These are phyloP conservation scores for Chenopodium album DNA, from an alignment of 148 eudicot species.

Conservation along the genomic window DNA sequence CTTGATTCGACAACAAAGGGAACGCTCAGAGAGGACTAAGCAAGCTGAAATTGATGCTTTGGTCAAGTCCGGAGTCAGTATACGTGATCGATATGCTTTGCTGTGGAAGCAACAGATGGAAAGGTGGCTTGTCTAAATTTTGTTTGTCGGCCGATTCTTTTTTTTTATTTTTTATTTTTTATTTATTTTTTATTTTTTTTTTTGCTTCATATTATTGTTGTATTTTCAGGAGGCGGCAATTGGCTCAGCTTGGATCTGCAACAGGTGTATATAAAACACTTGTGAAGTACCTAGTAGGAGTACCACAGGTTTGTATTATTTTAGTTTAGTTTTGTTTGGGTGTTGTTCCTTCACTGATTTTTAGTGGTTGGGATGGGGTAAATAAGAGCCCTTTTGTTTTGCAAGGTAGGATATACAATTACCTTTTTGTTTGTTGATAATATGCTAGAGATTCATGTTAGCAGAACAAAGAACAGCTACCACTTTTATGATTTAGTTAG, in stretches of 20 bases:
- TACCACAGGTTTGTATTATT: constrained; percentile 69
- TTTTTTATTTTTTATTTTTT: no score
- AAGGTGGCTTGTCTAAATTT: constrained; percentile 42
- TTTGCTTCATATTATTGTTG: constrained; percentile 8
- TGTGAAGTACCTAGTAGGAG: constrained; percentile 95
- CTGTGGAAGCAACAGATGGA: constrained; percentile 99
- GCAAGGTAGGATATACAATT: background rate
- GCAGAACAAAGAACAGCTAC: background rate
- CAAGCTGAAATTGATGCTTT: constrained; percentile 90
- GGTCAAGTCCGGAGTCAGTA: constrained; percentile 78
- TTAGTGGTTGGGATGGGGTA: background rate
- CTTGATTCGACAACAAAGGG: constrained; percentile 87
- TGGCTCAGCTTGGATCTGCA: constrained; percentile 98
- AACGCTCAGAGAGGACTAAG: constrained; percentile 91
- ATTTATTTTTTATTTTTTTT: no score
- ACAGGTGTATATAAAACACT: constrained; percentile 95
- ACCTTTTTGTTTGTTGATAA: background rate
- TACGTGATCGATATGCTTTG: constrained; percentile 80
- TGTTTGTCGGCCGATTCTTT: background rate
- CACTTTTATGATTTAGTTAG: background rate
- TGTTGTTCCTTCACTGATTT: background rate
- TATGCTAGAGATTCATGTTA: background rate
- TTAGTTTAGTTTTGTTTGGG: background rate
- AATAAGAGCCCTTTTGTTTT: background rate
- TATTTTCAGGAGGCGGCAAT: constrained; percentile 72